Evolutionary conservation across 176 grass and related monocot species (phyloP), one percentile per base, ranked within the genome.

Genomic region (Typha latifolia): DNA sequence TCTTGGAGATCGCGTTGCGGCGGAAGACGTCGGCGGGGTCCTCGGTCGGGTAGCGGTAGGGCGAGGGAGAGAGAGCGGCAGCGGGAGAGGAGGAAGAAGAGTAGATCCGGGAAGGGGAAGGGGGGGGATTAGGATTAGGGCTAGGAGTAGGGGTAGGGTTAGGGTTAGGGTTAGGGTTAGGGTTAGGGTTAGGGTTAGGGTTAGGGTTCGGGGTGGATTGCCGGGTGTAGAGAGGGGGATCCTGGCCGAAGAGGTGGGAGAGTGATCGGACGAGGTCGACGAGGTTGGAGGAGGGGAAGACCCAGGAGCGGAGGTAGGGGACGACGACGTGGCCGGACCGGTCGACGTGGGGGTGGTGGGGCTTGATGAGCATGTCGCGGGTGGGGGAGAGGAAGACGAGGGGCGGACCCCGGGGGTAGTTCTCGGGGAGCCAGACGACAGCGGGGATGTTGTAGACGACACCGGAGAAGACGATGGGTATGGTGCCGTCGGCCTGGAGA

Each of bases 291-390:
- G 91, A 87, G 23, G 87, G 91, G 67, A 91, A 96, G 18, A 96
- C 81, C 91, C 87, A 96, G 12, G 91, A 96, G 50, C 84, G 81
- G 51, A 96, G 84, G 61, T 91, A 96, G 11, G 91, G 91, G 4
- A 76, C 74, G 62, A 81, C 76, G 53, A 96, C 80, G 47, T 88
- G 82, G 64, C 91, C 84, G 59, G 87, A 96, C 18, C 82, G 70
- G 67, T 96, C 87, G 49, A 91, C 82, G 51, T 85, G 87, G 3
- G 74, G 76, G 75, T 96, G 87, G 66, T 87, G 77, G 8, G 91
- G 87, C 84, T 96, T 96, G 79, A 96, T 66, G 70, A 96, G 70
- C 91, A 96, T 96, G 74, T 96, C 91, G 34, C 91, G 81, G 5
- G 87, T 96, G 0, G 84, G 91, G 29, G 82, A 80, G 19, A 96